These are phyloP conservation scores for Pestalotiopsis sp. DNA, from an alignment of 2,329 filamentous ascomycete genomes.

Conservation along the genomic window DNA sequence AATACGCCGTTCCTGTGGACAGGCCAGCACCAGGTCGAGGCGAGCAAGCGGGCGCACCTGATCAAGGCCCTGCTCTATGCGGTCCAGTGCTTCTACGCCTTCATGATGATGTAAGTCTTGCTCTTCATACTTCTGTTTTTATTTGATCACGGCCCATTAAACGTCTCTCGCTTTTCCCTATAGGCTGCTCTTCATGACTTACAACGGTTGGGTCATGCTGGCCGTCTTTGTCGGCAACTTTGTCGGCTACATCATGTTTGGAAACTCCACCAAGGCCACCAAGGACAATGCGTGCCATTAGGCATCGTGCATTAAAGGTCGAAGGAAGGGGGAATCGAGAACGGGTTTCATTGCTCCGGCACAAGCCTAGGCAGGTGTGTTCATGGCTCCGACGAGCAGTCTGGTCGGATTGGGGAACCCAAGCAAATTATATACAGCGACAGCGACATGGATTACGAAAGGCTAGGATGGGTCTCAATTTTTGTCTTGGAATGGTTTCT, in stretches of 20 bases:
- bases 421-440: neutral
- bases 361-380: neutral
- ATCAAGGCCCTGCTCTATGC: conserved; percentile 85
- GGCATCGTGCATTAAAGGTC: neutral
- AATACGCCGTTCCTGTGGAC: conserved; percentile 67
- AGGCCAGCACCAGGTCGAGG: conserved; percentile 61
- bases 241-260: conserved; percentile 83
- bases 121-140: neutral
- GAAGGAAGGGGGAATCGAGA: neutral
- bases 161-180: neutral
- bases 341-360: neutral
- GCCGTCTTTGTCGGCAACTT: conserved; percentile 88
- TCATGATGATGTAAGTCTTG: conserved; percentile 93
- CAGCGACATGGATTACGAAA: neutral
- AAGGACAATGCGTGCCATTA: conserved; percentile 94
- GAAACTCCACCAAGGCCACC: conserved; percentile 67
- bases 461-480: neutral
- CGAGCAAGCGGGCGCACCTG: conserved; percentile 70
- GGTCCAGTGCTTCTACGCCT: conserved; percentile 95
- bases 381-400: neutral
- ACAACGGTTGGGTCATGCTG: conserved; percentile 98
- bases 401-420: neutral
- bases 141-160: neutral
- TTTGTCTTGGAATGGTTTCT: neutral
- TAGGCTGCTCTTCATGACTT: conserved; percentile 99